A percentile compares a stretch with the other conserved stretches of the same genome.
Evolutionary conservation across 352 stramenopile species (phyloP).

Genomic region (Phytophthora citricola): DNA sequence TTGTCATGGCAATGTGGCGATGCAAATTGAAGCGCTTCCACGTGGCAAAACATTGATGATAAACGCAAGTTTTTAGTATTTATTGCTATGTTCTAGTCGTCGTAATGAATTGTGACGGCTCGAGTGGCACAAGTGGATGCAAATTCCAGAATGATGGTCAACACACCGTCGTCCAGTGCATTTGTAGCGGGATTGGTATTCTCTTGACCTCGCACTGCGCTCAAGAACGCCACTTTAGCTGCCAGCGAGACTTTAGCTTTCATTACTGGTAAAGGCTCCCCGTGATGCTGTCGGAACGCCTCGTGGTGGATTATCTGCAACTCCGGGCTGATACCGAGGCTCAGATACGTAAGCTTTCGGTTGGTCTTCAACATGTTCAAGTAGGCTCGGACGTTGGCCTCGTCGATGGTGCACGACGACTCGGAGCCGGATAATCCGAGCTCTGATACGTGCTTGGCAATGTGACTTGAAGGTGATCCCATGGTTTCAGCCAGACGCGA

Average conservation of each 20-base stretch:
- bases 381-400: conserved; percentile 23
- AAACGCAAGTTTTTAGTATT: too few relatives aligned
- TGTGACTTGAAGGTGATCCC: conserved; percentile 5
- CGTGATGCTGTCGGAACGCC: conserved; percentile 24
- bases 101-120: conserved; percentile 29
- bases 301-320: conserved; percentile 20
- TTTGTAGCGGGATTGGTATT: not conserved
- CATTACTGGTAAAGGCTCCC: conserved; percentile 30
- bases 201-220: conserved; percentile 5
- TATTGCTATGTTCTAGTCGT: conserved; percentile 15
- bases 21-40: not conserved
- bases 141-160: conserved; percentile 29
- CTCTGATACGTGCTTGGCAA: conserved; percentile 29
- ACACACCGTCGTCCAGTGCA: conserved; percentile 29
- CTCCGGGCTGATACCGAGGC: conserved; percentile 19
- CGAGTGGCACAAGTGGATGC: conserved; percentile 30
- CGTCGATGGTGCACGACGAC: conserved; percentile 32
- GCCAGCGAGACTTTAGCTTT: conserved; percentile 14
- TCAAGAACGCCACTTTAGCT: conserved; percentile 35
- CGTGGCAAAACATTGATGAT: not conserved
- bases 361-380: conserved; percentile 35
- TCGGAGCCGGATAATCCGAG: conserved; percentile 32
- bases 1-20: too few relatives aligned
- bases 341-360: conserved; percentile 33
- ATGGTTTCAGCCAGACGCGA: conserved; percentile 14